These are phyloP conservation scores for Pulveroboletus ravenelii DNA, from an alignment of 768 basidiomycete genomes.

Conservation along the genomic window DNA sequence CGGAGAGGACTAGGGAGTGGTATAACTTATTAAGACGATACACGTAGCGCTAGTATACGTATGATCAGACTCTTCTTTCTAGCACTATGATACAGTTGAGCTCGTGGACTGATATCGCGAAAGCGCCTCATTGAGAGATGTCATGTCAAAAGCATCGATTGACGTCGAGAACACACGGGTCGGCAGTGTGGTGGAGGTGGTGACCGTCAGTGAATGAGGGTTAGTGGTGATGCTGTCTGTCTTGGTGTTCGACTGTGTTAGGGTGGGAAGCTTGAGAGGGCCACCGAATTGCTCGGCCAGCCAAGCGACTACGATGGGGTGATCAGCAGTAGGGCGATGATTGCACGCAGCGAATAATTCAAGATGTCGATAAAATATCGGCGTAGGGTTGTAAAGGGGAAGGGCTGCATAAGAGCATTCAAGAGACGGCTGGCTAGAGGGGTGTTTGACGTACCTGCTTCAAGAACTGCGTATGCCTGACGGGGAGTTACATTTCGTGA, in stretches of 20 bases:
- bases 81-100: constrained; percentile 6
- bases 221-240: not conserved
- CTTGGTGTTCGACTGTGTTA: constrained; percentile 10
- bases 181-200: constrained; percentile 6
- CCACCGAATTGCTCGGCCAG: constrained; percentile 27
- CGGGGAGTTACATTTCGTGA: constrained; percentile 34
- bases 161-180: constrained; percentile 5
- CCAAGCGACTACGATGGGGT: constrained; percentile 41
- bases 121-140: constrained; percentile 22
- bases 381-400: constrained; percentile 50
- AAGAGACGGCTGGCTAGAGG: not conserved
- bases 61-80: not conserved
- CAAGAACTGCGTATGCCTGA: constrained; percentile 38
- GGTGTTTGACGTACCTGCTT: constrained; percentile 35
- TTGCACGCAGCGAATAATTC: constrained; percentile 43
- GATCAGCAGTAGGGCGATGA: constrained; percentile 35
- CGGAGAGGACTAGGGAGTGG: not conserved
- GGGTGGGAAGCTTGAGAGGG: constrained; percentile 11
- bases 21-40: constrained; percentile 8
- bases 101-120: constrained; percentile 23
- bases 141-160: constrained; percentile 21
- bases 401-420: constrained; percentile 33
- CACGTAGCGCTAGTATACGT: constrained; percentile 1
- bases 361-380: constrained; percentile 43
- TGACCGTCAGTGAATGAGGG: constrained; percentile 11